Percentiles rank a stretch among this genome's conserved stretches.
Evolutionary conservation across 768 basidiomycete species (phyloP).

Genomic region (Lactarius indigo): DNA sequence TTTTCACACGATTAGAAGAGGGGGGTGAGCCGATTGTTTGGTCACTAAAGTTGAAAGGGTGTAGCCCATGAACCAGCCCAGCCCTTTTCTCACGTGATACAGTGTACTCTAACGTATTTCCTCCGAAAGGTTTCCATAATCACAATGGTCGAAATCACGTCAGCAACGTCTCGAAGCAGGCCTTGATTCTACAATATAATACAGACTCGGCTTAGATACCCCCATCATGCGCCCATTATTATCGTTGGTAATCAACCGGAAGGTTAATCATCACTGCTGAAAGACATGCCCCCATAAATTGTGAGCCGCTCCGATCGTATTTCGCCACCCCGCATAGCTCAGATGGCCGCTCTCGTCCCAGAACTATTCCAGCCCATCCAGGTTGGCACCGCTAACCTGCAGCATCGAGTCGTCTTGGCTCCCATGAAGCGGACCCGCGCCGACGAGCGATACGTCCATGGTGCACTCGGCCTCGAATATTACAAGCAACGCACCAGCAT

Average conservation of each 20-base stretch:
- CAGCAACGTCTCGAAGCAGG: too few species aligned
- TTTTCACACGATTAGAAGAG: too few species aligned
- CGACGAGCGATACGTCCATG: conserved; percentile 35
- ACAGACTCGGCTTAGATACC: too few species aligned
- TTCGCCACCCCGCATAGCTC: not conserved
- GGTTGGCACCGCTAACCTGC: conserved; percentile 40
- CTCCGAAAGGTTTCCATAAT: too few species aligned
- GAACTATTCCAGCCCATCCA: conserved; percentile 45
- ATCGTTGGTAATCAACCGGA: not conserved
- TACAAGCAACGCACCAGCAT: conserved; percentile 46
- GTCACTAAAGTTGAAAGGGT: too few species aligned
- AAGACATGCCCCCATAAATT: not conserved
- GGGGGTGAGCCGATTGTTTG: too few species aligned
- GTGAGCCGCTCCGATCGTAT: not conserved
- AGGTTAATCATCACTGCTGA: not conserved
- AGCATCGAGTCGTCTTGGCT: conserved; percentile 52
- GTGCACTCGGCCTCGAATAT: conserved; percentile 40
- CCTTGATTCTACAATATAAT: too few species aligned
- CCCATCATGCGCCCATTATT: not conserved
- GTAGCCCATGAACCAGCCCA: too few species aligned
- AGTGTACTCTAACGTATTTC: too few species aligned
- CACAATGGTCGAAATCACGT: too few species aligned
- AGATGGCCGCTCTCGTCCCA: not conserved
- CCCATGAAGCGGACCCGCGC: conserved; percentile 50
- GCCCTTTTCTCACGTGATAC: too few species aligned